Conservation (phyloP, 345 rosid species). For the Corchorus olitorius region DNA sequence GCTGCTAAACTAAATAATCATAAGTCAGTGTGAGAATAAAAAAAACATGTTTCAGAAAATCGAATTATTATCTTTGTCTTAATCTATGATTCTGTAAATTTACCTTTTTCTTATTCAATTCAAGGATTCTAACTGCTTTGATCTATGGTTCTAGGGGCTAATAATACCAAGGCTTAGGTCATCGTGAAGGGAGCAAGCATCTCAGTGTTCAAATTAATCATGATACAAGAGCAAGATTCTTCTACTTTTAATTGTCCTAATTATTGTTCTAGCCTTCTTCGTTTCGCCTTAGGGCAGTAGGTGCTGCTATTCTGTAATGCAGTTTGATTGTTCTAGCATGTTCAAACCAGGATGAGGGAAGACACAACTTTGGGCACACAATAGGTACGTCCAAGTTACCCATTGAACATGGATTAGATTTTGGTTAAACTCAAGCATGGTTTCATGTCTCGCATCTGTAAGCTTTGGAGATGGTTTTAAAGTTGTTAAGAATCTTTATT, state of each 20-base stretch:
- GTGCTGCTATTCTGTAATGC: conserved; percentile 57
- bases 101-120: too few relatives aligned
- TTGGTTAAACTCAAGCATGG: not conserved
- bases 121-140: too few relatives aligned
- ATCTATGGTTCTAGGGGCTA: too few relatives aligned
- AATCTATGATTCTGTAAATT: too few relatives aligned
- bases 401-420: not conserved
- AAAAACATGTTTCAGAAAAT: too few relatives aligned
- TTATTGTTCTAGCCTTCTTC: conserved; percentile 42
- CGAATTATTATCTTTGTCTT: too few relatives aligned
- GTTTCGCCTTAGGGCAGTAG: conserved; percentile 43
- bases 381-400: conserved; percentile 45
- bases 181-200: too few relatives aligned
- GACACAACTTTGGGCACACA: conserved; percentile 65
- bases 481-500: not conserved
- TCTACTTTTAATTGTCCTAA: not conserved
- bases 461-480: not conserved
- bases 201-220: too few relatives aligned
- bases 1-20: too few relatives aligned
- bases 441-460: not conserved
- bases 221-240: too few relatives aligned
- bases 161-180: too few relatives aligned
- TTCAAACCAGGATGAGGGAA: conserved; percentile 58
- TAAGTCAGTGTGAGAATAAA: too few relatives aligned
- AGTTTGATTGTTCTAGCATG: conserved; percentile 59